These are phyloP conservation scores for Vaccinium myrtillus DNA, from an alignment of 148 eudicot genomes.

Conservation along the genomic window DNA sequence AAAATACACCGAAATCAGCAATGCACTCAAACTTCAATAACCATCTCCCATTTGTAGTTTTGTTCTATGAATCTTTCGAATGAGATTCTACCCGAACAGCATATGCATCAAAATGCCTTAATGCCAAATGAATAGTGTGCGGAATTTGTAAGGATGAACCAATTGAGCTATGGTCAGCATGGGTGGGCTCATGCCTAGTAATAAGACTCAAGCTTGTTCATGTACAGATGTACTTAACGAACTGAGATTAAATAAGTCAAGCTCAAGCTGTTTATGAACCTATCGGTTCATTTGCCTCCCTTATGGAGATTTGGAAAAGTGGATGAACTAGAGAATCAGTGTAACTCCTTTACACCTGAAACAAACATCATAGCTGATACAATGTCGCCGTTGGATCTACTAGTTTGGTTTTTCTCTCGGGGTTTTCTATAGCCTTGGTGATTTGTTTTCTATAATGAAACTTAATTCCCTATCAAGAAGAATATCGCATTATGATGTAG, in stretches of 20 bases:
- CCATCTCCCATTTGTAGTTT: background rate
- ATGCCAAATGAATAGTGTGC: background rate
- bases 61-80: background rate
- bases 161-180: background rate
- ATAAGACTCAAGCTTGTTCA: background rate
- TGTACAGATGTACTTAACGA: background rate
- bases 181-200: background rate
- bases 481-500: too few species aligned
- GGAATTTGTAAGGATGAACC: background rate
- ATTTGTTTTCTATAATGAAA: too few species aligned
- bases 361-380: background rate
- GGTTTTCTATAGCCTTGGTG: too few species aligned
- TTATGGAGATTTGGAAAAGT: background rate
- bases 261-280: background rate
- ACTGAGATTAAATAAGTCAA: background rate
- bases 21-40: background rate
- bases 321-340: constrained; percentile 4
- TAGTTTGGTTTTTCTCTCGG: too few species aligned
- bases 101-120: too few species aligned
- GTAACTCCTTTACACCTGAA: background rate
- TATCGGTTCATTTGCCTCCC: background rate
- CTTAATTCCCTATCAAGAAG: too few species aligned
- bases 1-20: constrained; percentile 29
- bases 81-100: background rate
- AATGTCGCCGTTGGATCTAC: background rate